Evolutionary conservation across 73 alveolate species (phyloP), one percentile per base, ranked within the genome.

Genomic region (Paramecium tetraurelia): DNA sequence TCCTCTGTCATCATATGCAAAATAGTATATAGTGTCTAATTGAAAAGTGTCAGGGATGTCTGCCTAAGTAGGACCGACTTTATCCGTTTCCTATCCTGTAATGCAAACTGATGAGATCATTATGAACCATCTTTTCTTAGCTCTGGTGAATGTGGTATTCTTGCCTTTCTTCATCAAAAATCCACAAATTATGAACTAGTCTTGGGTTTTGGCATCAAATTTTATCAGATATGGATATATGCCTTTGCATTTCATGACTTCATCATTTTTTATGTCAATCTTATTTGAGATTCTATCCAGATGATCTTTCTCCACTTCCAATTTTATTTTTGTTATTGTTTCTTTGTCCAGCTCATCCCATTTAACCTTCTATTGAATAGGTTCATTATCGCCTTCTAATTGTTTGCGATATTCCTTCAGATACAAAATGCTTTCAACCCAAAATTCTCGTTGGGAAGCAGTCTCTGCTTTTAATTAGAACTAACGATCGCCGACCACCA

Each of bases 11-110:
- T 80, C 72, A 46, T 80, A 80, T 44, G 70, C 72, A 80, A 80
- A 80, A 46, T 80, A 80, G 14, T 80, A 80, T 6, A 80, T 44
- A n/a, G 90, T 80, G 21, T 80, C 72, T 35, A 80, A 43, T 24
- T 40, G n/a, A 44, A 80, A 80, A 14, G 90, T 80, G 12, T 80
- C 90, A 80, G 90, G 90, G 5, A 80, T 80, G 14, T 80, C 90
- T 11, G 24, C 50, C 46, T 80, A 35, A 10, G 70, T 22, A 12
- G 90, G 90, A 4, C 90, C 90, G 22, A n/a, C 10, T 46, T 40
- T 80, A 80, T 48, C 75, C 1, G 90, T 24, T 22, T 21, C 75
- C 24, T 80, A 33, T 40, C 90, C 90, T 14, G 48, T 48, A 8
- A 80, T 24, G 21, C 75, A 63, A 27, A 80, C 90, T 14, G 90